Evolutionary conservation across 2,329 filamentous ascomycete genomes (phyloP).

Genomic region (Alternaria incomplexa): DNA sequence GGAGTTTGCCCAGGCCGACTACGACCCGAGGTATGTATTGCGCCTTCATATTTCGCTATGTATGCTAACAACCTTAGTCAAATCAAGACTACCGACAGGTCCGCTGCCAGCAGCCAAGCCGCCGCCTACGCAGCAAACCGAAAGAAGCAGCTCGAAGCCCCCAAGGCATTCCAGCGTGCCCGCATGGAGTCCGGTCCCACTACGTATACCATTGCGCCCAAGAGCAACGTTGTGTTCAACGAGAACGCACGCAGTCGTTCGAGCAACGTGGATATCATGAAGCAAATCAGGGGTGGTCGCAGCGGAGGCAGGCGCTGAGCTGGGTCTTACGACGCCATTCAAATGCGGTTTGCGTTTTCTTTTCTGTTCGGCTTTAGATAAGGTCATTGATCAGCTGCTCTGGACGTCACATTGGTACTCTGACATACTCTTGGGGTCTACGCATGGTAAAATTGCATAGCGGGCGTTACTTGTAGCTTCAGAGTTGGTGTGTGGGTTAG

Average conservation of each 20-base stretch:
- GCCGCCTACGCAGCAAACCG: slow-evolving; percentile 39
- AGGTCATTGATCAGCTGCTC: not conserved
- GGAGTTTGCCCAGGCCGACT: slow-evolving; percentile 63
- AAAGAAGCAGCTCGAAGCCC: slow-evolving; percentile 60
- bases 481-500: not conserved
- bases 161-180: slow-evolving; percentile 63
- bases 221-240: slow-evolving; percentile 55
- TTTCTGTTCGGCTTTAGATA: not conserved
- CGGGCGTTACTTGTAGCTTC: slow-evolving; percentile 11
- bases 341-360: not conserved
- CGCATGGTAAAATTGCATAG: slow-evolving; percentile 12
- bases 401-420: not conserved
- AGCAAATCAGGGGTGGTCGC: slow-evolving; percentile 36
- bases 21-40: slow-evolving; percentile 60
- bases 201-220: slow-evolving; percentile 69
- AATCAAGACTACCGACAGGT: slow-evolving; percentile 6
- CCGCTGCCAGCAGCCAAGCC: slow-evolving; percentile 43
- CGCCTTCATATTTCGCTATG: not conserved
- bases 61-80: slow-evolving; percentile 30
- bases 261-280: slow-evolving; percentile 40
- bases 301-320: slow-evolving; percentile 31
- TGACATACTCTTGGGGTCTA: not conserved
- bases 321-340: not conserved
- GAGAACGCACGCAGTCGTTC: slow-evolving; percentile 33
- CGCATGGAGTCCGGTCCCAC: slow-evolving; percentile 64